Conservation (phyloP, 2,329 filamentous ascomycete species). For the Epichloe coenophiala region DNA sequence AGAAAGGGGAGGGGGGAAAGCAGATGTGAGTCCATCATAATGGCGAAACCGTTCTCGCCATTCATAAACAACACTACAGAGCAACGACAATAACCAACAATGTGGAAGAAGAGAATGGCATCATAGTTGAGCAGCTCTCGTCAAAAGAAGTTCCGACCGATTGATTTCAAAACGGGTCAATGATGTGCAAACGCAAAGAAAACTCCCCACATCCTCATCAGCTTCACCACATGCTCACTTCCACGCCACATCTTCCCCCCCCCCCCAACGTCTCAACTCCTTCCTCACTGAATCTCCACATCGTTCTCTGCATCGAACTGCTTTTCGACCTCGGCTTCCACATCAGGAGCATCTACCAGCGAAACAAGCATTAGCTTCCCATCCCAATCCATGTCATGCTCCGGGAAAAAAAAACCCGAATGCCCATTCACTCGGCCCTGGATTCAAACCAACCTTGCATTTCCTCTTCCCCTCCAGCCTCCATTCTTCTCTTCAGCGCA, state of each 20-base stretch:
- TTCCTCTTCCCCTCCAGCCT: conserved; percentile 33
- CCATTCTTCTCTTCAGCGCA: conserved; percentile 38
- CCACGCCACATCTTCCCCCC: too few species aligned
- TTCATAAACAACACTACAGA: background rate
- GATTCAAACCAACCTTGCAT: conserved; percentile 28
- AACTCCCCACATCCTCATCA: background rate
- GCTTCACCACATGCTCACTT: background rate
- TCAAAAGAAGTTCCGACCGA: background rate
- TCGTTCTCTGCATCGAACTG: conserved; percentile 9
- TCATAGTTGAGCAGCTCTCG: background rate
- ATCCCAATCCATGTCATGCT: background rate
- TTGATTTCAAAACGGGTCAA: background rate
- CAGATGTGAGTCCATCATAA: background rate
- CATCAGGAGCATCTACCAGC: conserved; percentile 9
- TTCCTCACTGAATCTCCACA: conserved; percentile 7
- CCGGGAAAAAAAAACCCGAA: background rate
- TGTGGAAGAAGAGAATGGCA: background rate
- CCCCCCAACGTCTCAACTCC: background rate
- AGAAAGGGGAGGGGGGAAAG: background rate
- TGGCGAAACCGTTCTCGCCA: background rate
- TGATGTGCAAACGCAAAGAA: background rate
- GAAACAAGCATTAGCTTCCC: background rate
- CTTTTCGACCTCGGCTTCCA: conserved; percentile 2
- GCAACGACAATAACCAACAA: background rate
- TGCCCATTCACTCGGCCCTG: too few species aligned